These are phyloP conservation scores for Lepidium sativum DNA, from an alignment of 345 rosid genomes.

Conservation along the genomic window DNA sequence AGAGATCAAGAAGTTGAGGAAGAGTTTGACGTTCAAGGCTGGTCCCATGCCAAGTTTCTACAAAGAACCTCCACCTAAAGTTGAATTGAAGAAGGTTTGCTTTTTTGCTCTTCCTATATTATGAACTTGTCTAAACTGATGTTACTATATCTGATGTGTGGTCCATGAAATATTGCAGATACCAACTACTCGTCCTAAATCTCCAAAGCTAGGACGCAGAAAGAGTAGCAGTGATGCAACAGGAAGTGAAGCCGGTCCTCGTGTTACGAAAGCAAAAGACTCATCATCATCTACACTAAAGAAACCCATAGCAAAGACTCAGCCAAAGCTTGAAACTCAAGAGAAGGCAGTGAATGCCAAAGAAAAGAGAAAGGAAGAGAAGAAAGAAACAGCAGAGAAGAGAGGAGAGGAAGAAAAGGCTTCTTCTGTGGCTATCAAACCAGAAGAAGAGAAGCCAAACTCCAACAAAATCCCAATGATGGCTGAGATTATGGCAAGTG, in stretches of 20 bases:
- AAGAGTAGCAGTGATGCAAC: slow-evolving; percentile 40
- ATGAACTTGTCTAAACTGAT: not conserved
- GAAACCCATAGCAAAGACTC: slow-evolving; percentile 38
- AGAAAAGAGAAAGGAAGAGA: slow-evolving; percentile 14
- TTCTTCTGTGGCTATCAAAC: slow-evolving; percentile 11
- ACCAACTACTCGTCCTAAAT: slow-evolving; percentile 79
- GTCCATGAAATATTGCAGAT: slow-evolving; percentile 35
- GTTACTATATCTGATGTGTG: not conserved
- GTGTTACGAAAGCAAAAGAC: slow-evolving; percentile 37
- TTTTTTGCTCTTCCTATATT: slow-evolving; percentile 5
- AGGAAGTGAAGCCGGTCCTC: slow-evolving; percentile 36
- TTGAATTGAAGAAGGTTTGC: slow-evolving; percentile 83
- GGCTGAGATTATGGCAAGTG: slow-evolving; percentile 44
- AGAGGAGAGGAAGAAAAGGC: slow-evolving; percentile 28
- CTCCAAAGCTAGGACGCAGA: slow-evolving; percentile 92
- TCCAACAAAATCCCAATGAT: slow-evolving; percentile 34
- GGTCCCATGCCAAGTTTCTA: slow-evolving; percentile 94
- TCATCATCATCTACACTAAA: slow-evolving; percentile 31
- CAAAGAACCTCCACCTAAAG: slow-evolving; percentile 90
- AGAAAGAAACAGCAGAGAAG: slow-evolving; percentile 15
- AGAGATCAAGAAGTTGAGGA: slow-evolving; percentile 81
- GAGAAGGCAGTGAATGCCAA: slow-evolving; percentile 13
- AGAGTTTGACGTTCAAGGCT: slow-evolving; percentile 90
- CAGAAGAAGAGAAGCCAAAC: slow-evolving; percentile 24
- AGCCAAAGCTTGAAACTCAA: slow-evolving; percentile 35